Conservation (phyloP, 2,329 filamentous ascomycete genomes). For the Curvularia hawaiiensis region DNA sequence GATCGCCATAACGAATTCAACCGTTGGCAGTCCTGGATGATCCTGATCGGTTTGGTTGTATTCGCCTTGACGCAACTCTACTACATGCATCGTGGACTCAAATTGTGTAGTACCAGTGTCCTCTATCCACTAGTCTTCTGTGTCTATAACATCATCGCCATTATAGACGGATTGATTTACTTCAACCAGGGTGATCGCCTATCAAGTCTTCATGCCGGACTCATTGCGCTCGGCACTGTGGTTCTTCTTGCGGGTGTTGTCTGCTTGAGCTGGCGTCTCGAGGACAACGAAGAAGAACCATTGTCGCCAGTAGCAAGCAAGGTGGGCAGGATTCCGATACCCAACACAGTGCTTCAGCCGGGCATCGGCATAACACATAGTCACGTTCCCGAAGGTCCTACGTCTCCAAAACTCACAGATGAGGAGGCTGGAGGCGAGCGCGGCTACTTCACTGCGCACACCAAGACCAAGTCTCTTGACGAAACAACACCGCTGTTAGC, state of each 20-base stretch:
- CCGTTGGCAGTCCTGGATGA: constrained; percentile 92
- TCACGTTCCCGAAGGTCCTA: constrained; percentile 60
- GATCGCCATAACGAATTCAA: constrained; percentile 93
- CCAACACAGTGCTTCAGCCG: constrained; percentile 75
- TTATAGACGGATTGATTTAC: constrained; percentile 95
- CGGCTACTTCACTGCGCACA: constrained; percentile 25
- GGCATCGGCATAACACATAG: constrained; percentile 82
- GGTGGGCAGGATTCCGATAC: constrained; percentile 47
- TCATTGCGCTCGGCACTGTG: constrained; percentile 84
- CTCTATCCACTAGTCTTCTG: constrained; percentile 98
- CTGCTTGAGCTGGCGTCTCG: constrained; percentile 90
- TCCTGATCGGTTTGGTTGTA: constrained; percentile 78
- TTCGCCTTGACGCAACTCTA: constrained; percentile 91
- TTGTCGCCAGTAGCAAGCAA: constrained; percentile 48
- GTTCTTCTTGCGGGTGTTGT: constrained; percentile 88
- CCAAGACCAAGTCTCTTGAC: constrained; percentile 27
- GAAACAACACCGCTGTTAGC: constrained; percentile 46
- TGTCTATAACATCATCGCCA: constrained; percentile 98
- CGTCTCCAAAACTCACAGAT: constrained; percentile 37
- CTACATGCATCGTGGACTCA: constrained; percentile 91
- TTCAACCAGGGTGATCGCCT: constrained; percentile 88
- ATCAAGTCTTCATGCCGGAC: constrained; percentile 72
- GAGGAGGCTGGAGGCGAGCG: constrained; percentile 36
- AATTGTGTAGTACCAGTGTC: constrained; percentile 92
- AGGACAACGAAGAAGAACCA: constrained; percentile 70